phyloP scores from a whole-genome alignment of 345 rosid species.

The Syzygium jambos region DNA sequence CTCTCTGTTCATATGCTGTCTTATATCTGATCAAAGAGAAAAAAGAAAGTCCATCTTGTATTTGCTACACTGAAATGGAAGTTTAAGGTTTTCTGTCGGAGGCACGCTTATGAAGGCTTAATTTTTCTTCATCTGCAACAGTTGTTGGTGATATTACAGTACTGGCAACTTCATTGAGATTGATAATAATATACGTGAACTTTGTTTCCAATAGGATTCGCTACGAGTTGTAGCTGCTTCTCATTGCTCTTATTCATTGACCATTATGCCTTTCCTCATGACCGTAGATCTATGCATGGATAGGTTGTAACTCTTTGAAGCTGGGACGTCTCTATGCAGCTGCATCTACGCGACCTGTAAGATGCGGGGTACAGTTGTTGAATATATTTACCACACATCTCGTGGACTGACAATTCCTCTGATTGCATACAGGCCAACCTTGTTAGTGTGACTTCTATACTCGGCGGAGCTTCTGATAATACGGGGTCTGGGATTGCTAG shows the following conservation, averaged over 20 bases:
- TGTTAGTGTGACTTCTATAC: constrained; percentile 63
- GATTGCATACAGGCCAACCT: constrained; percentile 34
- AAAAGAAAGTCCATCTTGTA: not conserved
- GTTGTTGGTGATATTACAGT: not conserved
- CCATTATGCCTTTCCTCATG: not conserved
- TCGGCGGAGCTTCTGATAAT: constrained; percentile 83
- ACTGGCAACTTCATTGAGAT: not conserved
- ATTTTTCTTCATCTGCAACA: not conserved
- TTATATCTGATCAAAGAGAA: not conserved
- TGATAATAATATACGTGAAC: not conserved
- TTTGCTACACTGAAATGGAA: not conserved
- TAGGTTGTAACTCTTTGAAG: constrained; percentile 64
- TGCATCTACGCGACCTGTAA: constrained; percentile 68
- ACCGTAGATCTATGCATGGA: constrained; percentile 70
- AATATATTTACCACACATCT: not conserved
- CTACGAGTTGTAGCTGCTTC: not conserved
- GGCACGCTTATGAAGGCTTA: not conserved
- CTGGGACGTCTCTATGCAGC: constrained; percentile 80
- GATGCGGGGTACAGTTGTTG: not conserved
- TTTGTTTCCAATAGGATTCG: not conserved
- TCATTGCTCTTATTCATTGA: not conserved
- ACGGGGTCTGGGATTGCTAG: constrained; percentile 88
- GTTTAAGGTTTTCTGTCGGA: not conserved
- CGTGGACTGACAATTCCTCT: not conserved
- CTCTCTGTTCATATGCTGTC: not conserved